Evolutionary conservation across 768 basidiomycete species (phyloP), one percentile per base, ranked within the genome.

Genomic region (Phallus indusiatus): DNA sequence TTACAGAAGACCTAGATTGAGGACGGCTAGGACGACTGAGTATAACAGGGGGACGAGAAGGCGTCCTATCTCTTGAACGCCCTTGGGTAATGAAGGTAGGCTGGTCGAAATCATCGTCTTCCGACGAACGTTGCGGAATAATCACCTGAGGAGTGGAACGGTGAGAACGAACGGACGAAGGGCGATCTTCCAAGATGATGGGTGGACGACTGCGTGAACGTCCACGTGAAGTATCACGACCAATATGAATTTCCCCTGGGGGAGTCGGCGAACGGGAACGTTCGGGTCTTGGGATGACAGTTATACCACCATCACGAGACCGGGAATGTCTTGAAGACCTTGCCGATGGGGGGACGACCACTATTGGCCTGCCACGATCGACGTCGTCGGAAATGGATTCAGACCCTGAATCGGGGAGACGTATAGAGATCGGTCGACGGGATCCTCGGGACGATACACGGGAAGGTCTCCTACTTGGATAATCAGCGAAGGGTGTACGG

Each of bases 281-380:
- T 33, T 5, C 16, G 52, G 17, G 18, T 17, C 20, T 21, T 5
- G 35, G 57, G 21, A 42, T 42, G 12, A 42, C 42, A 42, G 42
- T 51, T 20, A 34, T 20, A 16, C 50, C 50, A 20, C 20, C 21
- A 51, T 51, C 55, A 4, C 53, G 53, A 24, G 12, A 24, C 37
- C 16, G 42, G 47, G 18, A 51, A 58, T 24, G 21, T 22, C n/a
- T 51, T 17, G 24, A 55, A 69, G 67, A 36, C 54, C 64, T 12
- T 73, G 68, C 28, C 66, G 65, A 20, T 42, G 42, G 42, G n/a
- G 42, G 42, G 12, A 42, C 9, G n/a, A 42, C n/a, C 14, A 42
- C 2, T 2, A 42, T n/a, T 12, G 42, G 42, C n/a, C 42, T 42
- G 12, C 9, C 42, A 42, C 2, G 14, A 11, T n/a, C 14, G n/a